phyloP scores from a whole-genome alignment of 2,329 filamentous ascomycete species.

The Huntiella moniliformis region DNA sequence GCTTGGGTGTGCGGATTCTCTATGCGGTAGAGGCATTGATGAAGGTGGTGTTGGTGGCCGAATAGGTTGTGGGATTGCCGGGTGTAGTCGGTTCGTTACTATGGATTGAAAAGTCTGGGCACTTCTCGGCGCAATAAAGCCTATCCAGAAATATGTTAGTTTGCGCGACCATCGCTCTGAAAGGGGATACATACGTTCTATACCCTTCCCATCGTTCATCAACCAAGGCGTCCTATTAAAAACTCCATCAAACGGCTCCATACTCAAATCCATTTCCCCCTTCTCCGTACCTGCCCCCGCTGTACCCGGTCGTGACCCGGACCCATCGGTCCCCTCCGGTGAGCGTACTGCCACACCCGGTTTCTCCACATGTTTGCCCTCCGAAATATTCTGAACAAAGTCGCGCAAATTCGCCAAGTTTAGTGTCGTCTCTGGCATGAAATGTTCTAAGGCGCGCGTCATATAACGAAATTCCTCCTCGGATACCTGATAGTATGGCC shows the following conservation, averaged over 20 bases:
- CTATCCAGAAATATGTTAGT: neutral
- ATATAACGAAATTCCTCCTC: constrained; percentile 17
- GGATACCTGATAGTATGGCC: constrained; percentile 17
- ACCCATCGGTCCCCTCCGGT: too few species aligned
- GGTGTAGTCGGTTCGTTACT: neutral
- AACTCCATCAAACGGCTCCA: neutral
- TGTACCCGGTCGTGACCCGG: neutral
- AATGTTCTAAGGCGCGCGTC: constrained; percentile 16
- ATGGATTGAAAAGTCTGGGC: neutral
- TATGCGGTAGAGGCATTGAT: neutral
- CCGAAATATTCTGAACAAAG: constrained; percentile 2
- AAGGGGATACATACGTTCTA: constrained; percentile 11
- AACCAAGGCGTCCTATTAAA: neutral
- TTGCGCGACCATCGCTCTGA: too few species aligned
- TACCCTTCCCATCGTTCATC: constrained; percentile 11
- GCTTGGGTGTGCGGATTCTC: constrained; percentile 1
- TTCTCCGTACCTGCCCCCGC: neutral
- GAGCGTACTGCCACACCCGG: neutral
- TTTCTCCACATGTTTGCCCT: neutral
- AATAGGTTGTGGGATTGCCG: neutral
- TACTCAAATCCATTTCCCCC: neutral
- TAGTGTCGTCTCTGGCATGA: constrained; percentile 15
- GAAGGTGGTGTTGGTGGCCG: neutral
- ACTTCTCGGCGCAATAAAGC: neutral
- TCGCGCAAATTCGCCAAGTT: constrained; percentile 14